Evolutionary conservation across 23 red algal species (phyloP).

Genomic region (Gracilariopsis chorda): DNA sequence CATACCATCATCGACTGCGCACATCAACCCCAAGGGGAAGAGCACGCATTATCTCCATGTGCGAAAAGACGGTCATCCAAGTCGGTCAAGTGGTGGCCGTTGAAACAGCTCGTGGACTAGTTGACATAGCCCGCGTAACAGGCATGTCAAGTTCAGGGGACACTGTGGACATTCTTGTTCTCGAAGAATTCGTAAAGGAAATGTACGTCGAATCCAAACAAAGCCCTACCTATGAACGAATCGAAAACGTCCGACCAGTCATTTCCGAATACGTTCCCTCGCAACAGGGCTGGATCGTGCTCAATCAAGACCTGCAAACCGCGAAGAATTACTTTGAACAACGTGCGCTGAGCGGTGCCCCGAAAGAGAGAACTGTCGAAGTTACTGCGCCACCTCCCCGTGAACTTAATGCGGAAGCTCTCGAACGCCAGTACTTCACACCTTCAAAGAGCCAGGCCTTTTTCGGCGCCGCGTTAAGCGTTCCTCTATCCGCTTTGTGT

Average conservation of each 20-base stretch:
- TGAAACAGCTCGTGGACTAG: not conserved
- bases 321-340: constrained; percentile 43
- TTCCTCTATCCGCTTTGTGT: constrained; percentile 11
- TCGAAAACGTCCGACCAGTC: constrained; percentile 33
- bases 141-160: constrained; percentile 40
- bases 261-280: constrained; percentile 51
- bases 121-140: constrained; percentile 33
- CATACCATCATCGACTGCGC: too few relatives aligned
- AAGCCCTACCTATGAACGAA: constrained; percentile 20
- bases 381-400: not conserved
- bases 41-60: not conserved
- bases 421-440: constrained; percentile 28
- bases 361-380: not conserved
- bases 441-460: constrained; percentile 53
- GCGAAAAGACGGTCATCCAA: not conserved
- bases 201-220: constrained; percentile 52
- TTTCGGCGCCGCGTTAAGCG: constrained; percentile 18
- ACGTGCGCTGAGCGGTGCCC: not conserved
- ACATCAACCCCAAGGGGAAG: too few relatives aligned
- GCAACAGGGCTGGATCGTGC: constrained; percentile 64
- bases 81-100: constrained; percentile 36
- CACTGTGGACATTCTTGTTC: constrained; percentile 53
- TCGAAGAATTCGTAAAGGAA: constrained; percentile 55
- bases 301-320: constrained; percentile 40
- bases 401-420: constrained; percentile 7